Evolutionary conservation across 2,329 filamentous ascomycete genomes (phyloP).

Genomic region (Colletotrichum paranaense): DNA sequence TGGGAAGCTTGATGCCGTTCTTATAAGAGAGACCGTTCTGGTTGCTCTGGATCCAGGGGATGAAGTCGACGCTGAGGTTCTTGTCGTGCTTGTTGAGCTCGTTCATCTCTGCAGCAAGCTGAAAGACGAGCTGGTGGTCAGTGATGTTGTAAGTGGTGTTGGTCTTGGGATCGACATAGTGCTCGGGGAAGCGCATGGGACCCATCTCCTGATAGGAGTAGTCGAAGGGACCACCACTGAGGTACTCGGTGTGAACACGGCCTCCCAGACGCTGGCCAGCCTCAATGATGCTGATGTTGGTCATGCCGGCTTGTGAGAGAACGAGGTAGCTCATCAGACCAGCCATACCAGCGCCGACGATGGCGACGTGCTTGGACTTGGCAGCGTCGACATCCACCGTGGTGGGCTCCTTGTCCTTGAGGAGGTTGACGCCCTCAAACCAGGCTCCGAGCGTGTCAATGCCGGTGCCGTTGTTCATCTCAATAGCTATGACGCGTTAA

Average conservation of each 20-base stretch:
- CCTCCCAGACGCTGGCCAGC: conserved; percentile 70
- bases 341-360: conserved; percentile 74
- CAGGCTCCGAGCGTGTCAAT: conserved; percentile 65
- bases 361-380: conserved; percentile 70
- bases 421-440: conserved; percentile 73
- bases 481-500: conserved; percentile 45
- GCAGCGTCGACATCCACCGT: conserved; percentile 62
- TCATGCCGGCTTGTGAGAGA: conserved; percentile 64
- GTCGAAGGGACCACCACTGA: conserved; percentile 67
- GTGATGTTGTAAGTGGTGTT: conserved; percentile 69
- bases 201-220: conserved; percentile 78
- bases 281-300: conserved; percentile 72
- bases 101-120: conserved; percentile 71
- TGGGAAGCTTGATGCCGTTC: conserved; percentile 57
- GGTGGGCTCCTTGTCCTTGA: conserved; percentile 64
- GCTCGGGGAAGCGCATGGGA: conserved; percentile 72
- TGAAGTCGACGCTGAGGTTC: conserved; percentile 67
- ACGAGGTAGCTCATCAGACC: conserved; percentile 69
- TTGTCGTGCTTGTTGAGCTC: conserved; percentile 63
- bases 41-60: conserved; percentile 69
- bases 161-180: conserved; percentile 59
- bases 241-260: conserved; percentile 72
- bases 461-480: conserved; percentile 63
- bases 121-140: conserved; percentile 74
- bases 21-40: conserved; percentile 65